Base-by-base conservation (phyloP, 768 basidiomycete genomes). In the Xerocomellus amylosporus region DNA sequence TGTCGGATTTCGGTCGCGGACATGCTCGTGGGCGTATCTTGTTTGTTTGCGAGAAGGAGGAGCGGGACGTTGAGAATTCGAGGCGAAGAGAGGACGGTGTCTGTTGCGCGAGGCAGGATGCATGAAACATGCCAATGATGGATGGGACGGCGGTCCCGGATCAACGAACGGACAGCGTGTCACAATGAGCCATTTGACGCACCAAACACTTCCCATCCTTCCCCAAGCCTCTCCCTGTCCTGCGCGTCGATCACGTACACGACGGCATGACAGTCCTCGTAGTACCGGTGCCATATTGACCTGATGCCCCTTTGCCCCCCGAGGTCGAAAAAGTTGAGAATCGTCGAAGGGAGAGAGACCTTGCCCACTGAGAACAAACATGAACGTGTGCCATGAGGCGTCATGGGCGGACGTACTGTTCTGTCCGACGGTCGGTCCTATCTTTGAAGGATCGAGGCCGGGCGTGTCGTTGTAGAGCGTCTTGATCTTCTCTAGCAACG, bases 181-280 rank as follows among this genome's bases (percentile, higher is more conserved):
- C 15, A 2, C 30, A 1, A 17, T 8, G 33, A 30, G 22, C n/a
- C 5, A 8, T n/a, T 10, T 14, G 28, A 49, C 90, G 53, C 71
- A 97, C 96, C 94, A 63, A 99, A 98, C 8, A 93, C 95, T 59
- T 93, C 90, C 96, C 96, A 98, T 15, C 93, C 92, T 77, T 98
- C 97, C 45, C 86, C 82, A 26, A 98, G 76, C 37, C 96, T 77
- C 64, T 92, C 93, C 33, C 86, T 75, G 75, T 99, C 96, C 59
- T 88, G 83, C 9, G 94, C 93, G 69, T 99, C 97, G 49, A 99
- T 84, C 48, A 98, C 89, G 63, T 91, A 99, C 38, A 90, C 93
- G 42, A 98, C 92, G 8, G 95, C 96, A 70, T 99, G 96, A 59
- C 94, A 97, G 68, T 98, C 94, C 51, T 92, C 88, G 69, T 96